Base-by-base conservation (phyloP, 1,139 yeast genomes). In the Yamadazyma membranifaciens region DNA sequence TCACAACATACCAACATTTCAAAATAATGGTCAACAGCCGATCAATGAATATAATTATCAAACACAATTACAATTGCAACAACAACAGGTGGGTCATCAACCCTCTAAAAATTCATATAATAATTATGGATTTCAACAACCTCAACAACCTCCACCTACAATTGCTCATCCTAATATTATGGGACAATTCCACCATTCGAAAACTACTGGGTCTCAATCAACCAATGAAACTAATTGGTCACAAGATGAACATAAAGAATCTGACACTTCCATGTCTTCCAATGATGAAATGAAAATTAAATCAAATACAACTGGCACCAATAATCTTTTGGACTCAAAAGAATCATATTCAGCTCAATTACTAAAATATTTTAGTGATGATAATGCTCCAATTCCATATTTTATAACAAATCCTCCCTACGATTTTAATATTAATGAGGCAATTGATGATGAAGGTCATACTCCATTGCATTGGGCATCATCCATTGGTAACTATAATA, bases 401-500 rank as follows among this genome's bases (percentile, higher is more conserved):
- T 83, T 83, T 48, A 63, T 91, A 32, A 73, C 79, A 39, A 75
- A 80, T 47, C 91, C 95, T 2, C 96, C 96, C 0, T 67, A 73
- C 15, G 88, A 87, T 50, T 85, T 88, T 53, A 83, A 88, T 53
- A 81, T 89, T 47, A 87, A 91, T 62, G 91, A 81, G 47, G 80
- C 91, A 5, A 87, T 92, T 34, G 98, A 92, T 56, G 95, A 87
- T 50, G 98, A 92, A 61, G 97, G 97, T 0, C 97, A 92, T 54
- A 87, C 97, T 0, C 89, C 97, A 1, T 75, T 92, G 49, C 98
- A 92, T 60, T 92, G 98, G 98, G 96, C 98, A 0, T 81, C 95
- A 9, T 89, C 98, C 0, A 84, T 92, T 72, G 97, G 96, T 7
- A 83, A 86, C 50, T 65, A 81, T 40, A 78, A 78, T 33, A 75